A percentile compares a stretch with the other conserved stretches of the same genome.
Conservation (phyloP, 2,329 filamentous ascomycete genomes). For the Hortaea sp. region DNA sequence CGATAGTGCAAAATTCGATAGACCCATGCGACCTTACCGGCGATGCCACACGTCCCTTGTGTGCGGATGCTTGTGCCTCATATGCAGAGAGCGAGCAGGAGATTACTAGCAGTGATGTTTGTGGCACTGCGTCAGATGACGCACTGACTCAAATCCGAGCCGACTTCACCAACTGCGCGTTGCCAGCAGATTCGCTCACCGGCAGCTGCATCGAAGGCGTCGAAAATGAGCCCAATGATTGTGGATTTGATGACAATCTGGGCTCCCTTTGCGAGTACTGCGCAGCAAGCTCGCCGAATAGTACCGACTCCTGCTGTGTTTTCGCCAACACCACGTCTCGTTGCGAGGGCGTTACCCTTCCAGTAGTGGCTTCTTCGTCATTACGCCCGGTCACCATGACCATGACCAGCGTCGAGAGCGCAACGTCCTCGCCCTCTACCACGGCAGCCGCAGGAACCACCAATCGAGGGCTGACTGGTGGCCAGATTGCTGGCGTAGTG, state of each 20-base stretch:
- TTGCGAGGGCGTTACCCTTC: slow-evolving; percentile 69
- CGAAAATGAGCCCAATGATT: slow-evolving; percentile 75
- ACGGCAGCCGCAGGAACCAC: slow-evolving; percentile 16
- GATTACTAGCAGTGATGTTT: slow-evolving; percentile 68
- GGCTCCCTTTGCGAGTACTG: slow-evolving; percentile 82
- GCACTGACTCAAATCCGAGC: slow-evolving; percentile 72
- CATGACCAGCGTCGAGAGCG: slow-evolving; percentile 44
- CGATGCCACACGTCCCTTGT: slow-evolving; percentile 62
- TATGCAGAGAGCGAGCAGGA: slow-evolving; percentile 82
- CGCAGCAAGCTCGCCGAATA: slow-evolving; percentile 69
- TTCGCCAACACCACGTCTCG: slow-evolving; percentile 63
- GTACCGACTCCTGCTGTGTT: slow-evolving; percentile 91
- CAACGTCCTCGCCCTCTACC: slow-evolving; percentile 1
- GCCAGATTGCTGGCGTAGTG: slow-evolving; percentile 82
- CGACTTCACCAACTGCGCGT: slow-evolving; percentile 81
- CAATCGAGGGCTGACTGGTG: slow-evolving; percentile 57
- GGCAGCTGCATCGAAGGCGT: slow-evolving; percentile 64
- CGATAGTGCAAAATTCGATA: slow-evolving; percentile 83
- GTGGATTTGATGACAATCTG: slow-evolving; percentile 66
- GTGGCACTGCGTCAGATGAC: slow-evolving; percentile 51
- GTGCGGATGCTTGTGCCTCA: slow-evolving; percentile 80
- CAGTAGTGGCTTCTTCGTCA: slow-evolving; percentile 49
- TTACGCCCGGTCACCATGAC: slow-evolving; percentile 53
- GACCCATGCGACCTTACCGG: slow-evolving; percentile 54
- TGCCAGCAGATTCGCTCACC: slow-evolving; percentile 70